Evolutionary conservation across 176 grass and related monocot genomes (phyloP).

Genomic region (Oryza officinalis): DNA sequence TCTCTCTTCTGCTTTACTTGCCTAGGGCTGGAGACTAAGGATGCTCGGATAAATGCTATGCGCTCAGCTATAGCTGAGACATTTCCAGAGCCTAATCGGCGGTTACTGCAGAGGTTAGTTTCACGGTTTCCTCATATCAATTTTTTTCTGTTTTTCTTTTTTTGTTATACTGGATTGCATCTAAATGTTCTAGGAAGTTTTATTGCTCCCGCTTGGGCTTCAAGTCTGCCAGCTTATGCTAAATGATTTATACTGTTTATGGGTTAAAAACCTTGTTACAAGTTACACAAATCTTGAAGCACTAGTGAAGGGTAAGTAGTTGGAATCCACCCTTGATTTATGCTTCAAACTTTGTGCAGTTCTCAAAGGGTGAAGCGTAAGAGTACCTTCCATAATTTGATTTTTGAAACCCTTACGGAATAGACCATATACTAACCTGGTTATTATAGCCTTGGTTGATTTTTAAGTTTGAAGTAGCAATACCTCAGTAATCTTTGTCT

Average conservation of each 20-base stretch:
- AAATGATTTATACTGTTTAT: conserved; percentile 7
- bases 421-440: not conserved
- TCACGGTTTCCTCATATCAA: conserved; percentile 5
- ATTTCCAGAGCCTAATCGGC: conserved; percentile 94
- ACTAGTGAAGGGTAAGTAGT: not conserved
- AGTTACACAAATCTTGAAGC: not conserved
- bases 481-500: not conserved
- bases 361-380: not conserved
- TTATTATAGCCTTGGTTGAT: not conserved
- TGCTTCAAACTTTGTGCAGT: not conserved
- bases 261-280: not conserved
- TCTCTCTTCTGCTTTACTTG: conserved; percentile 44
- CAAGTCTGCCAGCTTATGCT: conserved; percentile 10
- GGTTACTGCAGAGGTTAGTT: conserved; percentile 82
- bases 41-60: conserved; percentile 87
- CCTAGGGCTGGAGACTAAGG: conserved; percentile 75
- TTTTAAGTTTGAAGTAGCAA: not conserved
- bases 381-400: not conserved
- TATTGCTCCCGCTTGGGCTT: not conserved
- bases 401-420: not conserved
- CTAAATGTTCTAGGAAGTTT: not conserved
- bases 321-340: not conserved
- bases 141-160: not conserved
- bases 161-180: conserved; percentile 10
- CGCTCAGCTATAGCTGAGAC: conserved; percentile 85